These are phyloP conservation scores for Umbelopsis sp. DNA, from an alignment of 371 early-diverging fungal genomes.

Conservation along the genomic window DNA sequence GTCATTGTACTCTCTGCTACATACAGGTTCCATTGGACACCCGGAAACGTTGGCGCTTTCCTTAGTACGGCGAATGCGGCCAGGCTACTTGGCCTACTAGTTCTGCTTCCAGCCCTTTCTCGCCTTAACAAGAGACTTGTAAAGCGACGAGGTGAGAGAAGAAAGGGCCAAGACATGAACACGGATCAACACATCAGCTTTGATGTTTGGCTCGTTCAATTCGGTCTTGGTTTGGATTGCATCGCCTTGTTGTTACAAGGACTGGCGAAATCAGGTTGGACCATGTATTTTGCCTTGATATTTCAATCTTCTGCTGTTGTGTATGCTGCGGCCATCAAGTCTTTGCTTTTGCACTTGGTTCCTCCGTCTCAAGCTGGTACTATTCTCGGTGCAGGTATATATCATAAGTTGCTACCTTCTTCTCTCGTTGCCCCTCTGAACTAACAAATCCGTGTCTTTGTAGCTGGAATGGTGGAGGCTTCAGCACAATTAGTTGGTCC, in stretches of 20 bases:
- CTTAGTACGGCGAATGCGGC: conserved; percentile 6
- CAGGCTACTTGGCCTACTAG: not conserved
- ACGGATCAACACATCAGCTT: conserved; percentile 1
- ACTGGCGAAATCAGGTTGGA: conserved; percentile 1
- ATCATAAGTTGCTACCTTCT: too few relatives aligned
- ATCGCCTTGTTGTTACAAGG: conserved; percentile 10
- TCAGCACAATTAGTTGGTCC: conserved; percentile 3
- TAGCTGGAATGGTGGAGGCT: conserved; percentile 12
- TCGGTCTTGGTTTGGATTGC: not conserved
- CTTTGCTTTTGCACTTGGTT: conserved; percentile 2
- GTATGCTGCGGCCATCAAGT: conserved; percentile 9
- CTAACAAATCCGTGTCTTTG: not conserved
- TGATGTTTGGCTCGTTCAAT: conserved; percentile 10
- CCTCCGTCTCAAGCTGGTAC: not conserved
- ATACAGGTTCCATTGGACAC: conserved; percentile 14
- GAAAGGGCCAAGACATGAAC: conserved; percentile 12
- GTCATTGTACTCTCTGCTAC: conserved; percentile 10
- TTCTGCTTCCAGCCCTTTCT: not conserved
- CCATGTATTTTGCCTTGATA: conserved; percentile 5
- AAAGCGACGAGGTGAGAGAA: conserved; percentile 6
- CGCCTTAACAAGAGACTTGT: not conserved
- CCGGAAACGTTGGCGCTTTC: conserved; percentile 3
- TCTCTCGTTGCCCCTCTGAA: not conserved
- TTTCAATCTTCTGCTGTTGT: conserved; percentile 9
- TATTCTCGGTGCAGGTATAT: not conserved